Base-by-base conservation (phyloP, 805 yeast genomes). In the Metschnikowia colocasiae region DNA sequence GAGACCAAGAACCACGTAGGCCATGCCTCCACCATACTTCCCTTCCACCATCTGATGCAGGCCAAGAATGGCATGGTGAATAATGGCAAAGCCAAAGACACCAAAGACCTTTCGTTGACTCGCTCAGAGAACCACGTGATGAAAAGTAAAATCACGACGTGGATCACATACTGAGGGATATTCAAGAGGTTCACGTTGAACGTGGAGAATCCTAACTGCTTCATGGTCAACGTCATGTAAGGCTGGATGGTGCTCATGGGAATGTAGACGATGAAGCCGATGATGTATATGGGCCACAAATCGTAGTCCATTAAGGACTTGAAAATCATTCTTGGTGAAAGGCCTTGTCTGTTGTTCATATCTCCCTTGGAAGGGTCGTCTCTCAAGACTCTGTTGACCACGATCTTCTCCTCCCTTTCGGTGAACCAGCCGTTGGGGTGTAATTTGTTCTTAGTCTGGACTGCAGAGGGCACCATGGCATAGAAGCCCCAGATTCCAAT, bases 301-400 rank as follows among this genome's bases (percentile, higher is more conserved):
- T 79, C 78, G 57, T 68, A 78, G 57, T 82, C 86, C 1, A 53
- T 36, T 10, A 80, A 42, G 3, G 79, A 64, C 18, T 63, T 54
- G 54, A 64, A 59, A 15, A 82, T 52, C 60, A 66, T 70, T 39
- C 59, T 67, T 4, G 65, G 52, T 2, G 72, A 60, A 16, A 82
- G 59, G 4, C 82, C 80, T 54, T 78, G 77, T 58, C 84, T 69
- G 57, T 82, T 81, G 58, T 81, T 71, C 85, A 81, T 80, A 51
- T 79, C 84, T 20, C 85, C 85, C 52, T 72, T 72, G 4, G 69
- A 57, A 6, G 87, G 87, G 56, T 82, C 87, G 58, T 82, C 86
- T 53, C 85, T 65, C 43, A 82, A 61, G 2, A 82, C 71, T 50
- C 80, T 68, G 58, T 81, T 81, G 43, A 80, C 84, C 26, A 80